Evolutionary conservation across 805 yeast species (phyloP), one percentile per base, ranked within the genome.

Genomic region (Sugiyamaella chiloensis): DNA sequence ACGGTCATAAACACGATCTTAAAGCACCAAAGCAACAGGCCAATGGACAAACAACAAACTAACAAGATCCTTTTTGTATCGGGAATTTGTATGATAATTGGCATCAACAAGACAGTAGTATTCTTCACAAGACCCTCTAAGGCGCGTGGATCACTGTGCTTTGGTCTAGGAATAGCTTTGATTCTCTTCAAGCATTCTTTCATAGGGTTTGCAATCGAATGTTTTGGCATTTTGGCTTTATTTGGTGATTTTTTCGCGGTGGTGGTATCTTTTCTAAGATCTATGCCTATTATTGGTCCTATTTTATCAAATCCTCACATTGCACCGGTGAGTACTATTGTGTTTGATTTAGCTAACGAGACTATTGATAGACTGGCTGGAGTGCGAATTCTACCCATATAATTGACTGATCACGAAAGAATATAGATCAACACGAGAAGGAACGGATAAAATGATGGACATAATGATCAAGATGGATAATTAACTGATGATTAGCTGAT

Each of bases 221-320:
- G 84, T 43, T 70, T 90, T 53, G 99, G 99, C n/a, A 87, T 91
- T 21, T 67, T 91, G 51, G 90, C 87, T 5, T 71, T 91, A 30
- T 91, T 93, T 68, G 99, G 89, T 30, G 98, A 93, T 67, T 90
- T 93, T 66, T 86, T 91, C 60, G 88, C 95, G 21, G 87, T 95
- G 9, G 81, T 93, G 40, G 78, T 91, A 9, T 85, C 87, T 56
- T 91, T 93, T 61, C 73, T 91, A 59, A 76, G 97, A 64, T 84
- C 95, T 4, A 66, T 91, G 58, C 99, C 99, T 2, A 63, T 85
- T 50, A 81, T 93, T 52, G 98, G 98, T 0, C 90, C 95, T 21
- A 49, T 89, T 4, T 74, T 93, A 46, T 81, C 89, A 29, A 80
- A 84, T 61, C 97, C 98, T 1, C 66, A 69, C 5, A 67, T 93